A percentile compares a stretch with the other conserved stretches of the same genome.
phyloP scores from a whole-genome alignment of 305 asterid species.

The Solanum hybrid region DNA sequence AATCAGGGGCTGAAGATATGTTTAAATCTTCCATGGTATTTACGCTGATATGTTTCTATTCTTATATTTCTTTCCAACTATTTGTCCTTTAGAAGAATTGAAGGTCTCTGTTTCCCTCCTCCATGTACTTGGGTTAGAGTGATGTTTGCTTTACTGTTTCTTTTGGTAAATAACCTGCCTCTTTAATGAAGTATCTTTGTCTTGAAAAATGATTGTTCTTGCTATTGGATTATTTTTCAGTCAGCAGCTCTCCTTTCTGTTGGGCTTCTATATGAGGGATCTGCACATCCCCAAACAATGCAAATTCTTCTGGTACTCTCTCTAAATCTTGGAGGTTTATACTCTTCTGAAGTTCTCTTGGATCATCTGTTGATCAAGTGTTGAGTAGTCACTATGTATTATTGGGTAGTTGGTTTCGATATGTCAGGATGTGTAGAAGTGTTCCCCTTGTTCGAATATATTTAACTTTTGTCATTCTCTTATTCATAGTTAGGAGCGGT shows the following conservation, averaged over 20 bases:
- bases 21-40: neutral
- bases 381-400: neutral
- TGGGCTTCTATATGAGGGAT: constrained; percentile 94
- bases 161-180: neutral
- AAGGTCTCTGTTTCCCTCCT: neutral
- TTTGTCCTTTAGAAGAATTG: neutral
- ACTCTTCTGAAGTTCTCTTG: neutral
- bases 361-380: neutral
- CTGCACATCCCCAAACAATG: constrained; percentile 97
- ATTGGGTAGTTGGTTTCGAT: neutral
- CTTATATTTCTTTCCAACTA: neutral
- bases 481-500: neutral
- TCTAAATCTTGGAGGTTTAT: neutral
- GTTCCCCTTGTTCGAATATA: neutral
- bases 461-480: neutral
- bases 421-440: neutral
- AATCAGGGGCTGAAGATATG: neutral
- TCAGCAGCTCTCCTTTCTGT: constrained; percentile 88
- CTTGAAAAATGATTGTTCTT: neutral
- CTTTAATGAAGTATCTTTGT: constrained; percentile 7
- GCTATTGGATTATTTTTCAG: constrained; percentile 24
- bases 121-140: neutral
- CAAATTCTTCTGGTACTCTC: constrained; percentile 81
- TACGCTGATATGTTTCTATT: neutral
- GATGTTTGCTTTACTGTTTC: neutral